Conservation (phyloP, 108 stramenopile species). For the Conticribra guillardii region DNA sequence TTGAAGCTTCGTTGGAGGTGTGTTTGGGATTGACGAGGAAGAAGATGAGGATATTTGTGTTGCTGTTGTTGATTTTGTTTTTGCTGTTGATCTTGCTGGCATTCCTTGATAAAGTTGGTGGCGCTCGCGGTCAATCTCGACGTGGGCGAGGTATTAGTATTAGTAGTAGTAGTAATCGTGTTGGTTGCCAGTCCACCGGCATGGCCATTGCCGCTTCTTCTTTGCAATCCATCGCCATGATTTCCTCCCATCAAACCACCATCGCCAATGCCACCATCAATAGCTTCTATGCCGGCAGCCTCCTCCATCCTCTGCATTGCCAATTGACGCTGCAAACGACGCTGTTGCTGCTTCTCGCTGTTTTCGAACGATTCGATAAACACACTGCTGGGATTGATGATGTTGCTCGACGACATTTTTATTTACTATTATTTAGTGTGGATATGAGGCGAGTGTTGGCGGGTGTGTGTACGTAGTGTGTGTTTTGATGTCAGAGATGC, state of each 20-base stretch:
- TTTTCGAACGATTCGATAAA: constrained; percentile 41
- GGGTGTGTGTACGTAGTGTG: no score
- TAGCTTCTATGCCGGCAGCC: constrained; percentile 21
- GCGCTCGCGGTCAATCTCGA: neutral
- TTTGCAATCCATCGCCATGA: no score
- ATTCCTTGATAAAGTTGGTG: neutral
- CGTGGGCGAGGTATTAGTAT: neutral
- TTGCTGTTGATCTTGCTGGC: no score
- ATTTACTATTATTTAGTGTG: no score
- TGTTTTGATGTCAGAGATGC: no score
- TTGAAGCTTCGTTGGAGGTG: neutral
- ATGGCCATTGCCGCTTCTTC: no score
- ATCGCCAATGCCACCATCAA: neutral
- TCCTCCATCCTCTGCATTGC: constrained; percentile 48
- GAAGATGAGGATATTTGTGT: no score
- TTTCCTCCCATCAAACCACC: constrained; percentile 25
- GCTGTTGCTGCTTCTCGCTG: constrained; percentile 29
- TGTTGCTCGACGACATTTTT: neutral
- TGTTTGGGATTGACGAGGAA: neutral
- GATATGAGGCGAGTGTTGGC: no score
- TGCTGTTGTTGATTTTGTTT: no score
- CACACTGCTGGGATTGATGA: neutral
- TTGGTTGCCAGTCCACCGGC: no score
- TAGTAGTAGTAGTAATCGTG: neutral
- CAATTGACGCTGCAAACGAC: constrained; percentile 30